Evolutionary conservation across 2,329 filamentous ascomycete species (phyloP).

Genomic region (Ceratocystiopsis brevicomis): DNA sequence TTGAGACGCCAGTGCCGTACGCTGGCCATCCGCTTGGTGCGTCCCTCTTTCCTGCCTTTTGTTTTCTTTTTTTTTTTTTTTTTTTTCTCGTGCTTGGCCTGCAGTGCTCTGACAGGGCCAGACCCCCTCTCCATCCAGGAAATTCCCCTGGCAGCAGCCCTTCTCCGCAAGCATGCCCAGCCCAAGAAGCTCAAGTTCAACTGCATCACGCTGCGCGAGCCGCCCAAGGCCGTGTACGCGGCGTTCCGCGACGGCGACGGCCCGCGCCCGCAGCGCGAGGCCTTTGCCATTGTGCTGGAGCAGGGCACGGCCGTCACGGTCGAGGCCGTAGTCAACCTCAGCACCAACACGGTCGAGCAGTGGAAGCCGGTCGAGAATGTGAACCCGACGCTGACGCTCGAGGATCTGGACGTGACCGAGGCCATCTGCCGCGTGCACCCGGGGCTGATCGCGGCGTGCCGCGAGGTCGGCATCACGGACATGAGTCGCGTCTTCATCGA

Average conservation of each 20-base stretch:
- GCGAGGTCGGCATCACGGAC: conserved; percentile 61
- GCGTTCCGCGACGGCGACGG: conserved; percentile 54
- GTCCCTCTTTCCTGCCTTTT: too few relatives aligned
- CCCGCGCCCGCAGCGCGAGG: conserved; percentile 40
- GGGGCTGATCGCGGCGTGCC: conserved; percentile 78
- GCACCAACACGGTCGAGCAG: conserved; percentile 42
- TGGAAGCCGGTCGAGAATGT: conserved; percentile 63
- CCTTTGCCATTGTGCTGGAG: conserved; percentile 66
- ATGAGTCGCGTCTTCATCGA: conserved; percentile 96
- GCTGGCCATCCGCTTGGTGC: conserved; percentile 19
- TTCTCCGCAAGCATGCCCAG: conserved; percentile 49
- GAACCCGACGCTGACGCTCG: conserved; percentile 84
- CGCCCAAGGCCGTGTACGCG: conserved; percentile 67
- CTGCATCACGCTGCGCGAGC: conserved; percentile 68
- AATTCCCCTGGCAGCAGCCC: conserved; percentile 38
- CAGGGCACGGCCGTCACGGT: conserved; percentile 61
- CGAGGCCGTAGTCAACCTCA: conserved; percentile 63
- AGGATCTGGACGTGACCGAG: conserved; percentile 71
- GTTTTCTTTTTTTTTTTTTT: background rate
- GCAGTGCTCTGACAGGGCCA: conserved; percentile 1
- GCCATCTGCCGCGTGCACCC: conserved; percentile 56
- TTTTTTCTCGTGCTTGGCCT: too few relatives aligned
- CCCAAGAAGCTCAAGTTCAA: conserved; percentile 62
- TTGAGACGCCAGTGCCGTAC: conserved; percentile 1
- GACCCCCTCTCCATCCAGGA: conserved; percentile 36